These are phyloP conservation scores for Solanum hybrid DNA, from an alignment of 305 asterid genomes.

Conservation along the genomic window DNA sequence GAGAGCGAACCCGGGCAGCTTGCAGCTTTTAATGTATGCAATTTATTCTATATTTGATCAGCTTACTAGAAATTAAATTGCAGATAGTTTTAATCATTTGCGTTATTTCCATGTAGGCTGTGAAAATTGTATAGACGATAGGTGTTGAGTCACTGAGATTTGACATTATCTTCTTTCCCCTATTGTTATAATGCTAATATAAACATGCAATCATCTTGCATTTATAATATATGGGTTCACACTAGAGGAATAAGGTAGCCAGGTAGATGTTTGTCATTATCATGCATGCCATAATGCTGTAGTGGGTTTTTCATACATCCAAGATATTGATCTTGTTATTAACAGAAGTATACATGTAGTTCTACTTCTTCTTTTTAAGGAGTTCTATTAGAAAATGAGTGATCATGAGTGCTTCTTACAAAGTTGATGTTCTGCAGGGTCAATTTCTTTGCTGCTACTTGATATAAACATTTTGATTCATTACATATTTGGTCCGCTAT, in stretches of 20 bases:
- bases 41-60: background rate
- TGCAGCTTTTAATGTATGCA: constrained; percentile 49
- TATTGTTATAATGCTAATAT: background rate
- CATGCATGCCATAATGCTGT: background rate
- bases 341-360: background rate
- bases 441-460: background rate
- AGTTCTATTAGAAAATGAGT: background rate
- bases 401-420: background rate
- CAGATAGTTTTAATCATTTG: background rate
- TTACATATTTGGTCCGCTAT: background rate
- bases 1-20: constrained; percentile 72
- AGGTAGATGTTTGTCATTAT: background rate
- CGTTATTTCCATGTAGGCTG: background rate
- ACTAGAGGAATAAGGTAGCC: background rate
- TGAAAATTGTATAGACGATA: background rate
- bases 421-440: background rate
- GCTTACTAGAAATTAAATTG: background rate
- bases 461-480: background rate
- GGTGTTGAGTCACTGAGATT: background rate
- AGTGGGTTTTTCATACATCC: background rate
- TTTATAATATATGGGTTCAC: background rate
- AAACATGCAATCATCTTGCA: background rate
- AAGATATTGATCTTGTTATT: background rate
- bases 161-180: background rate
- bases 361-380: background rate